Evolutionary conservation across 2,329 filamentous ascomycete species (phyloP), one percentile per base, ranked within the genome.

Genomic region (Penicillium polonicum): DNA sequence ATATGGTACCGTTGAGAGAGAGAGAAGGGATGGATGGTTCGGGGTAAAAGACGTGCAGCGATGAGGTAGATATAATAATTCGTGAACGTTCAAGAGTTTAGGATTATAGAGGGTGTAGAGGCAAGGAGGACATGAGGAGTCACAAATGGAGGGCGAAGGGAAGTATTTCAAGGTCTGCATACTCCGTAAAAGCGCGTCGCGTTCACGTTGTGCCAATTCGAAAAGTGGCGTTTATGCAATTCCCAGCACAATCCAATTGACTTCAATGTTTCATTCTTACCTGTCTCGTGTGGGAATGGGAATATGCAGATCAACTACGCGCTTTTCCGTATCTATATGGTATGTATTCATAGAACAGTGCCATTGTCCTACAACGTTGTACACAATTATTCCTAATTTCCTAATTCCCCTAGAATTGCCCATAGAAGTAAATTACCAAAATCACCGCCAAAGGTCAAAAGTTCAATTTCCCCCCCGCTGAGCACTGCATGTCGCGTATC

Each of bases 101-200:
- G 38, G 21, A 17, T 38, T 38, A 25, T 46, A 35, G 55, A 55
- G 17, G 15, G 6, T 23, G 33, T 21, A 25, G n/a, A 55, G 52
- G 56, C 52, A 57, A 57, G 60, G 51, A 41, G 27, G 7, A 42
- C 12, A 39, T 42, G 41, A 55, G 50, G 51, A 41, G 41, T 55
- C 36, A 48, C 41, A 53, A 59, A 50, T 57, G 52, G 54, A 57
- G 59, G 61, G 52, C 39, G 50, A 38, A 52, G 60, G 52, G 50
- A 52, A 63, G 38, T 66, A 65, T 63, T 67, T 60, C 61, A 64
- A 63, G 61, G 43, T 15, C 43, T 51, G 39, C 55, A 60, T 55
- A 50, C 41, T 25, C 42, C 39, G 36, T 39, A 54, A 42, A 29
- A 29, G 57, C 59, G 59, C 63, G 60, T 64, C 63, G 65, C 65